Base-by-base conservation (phyloP, 495 filamentous ascomycete genomes). In the Pyrenopolyporus hunteri region DNA sequence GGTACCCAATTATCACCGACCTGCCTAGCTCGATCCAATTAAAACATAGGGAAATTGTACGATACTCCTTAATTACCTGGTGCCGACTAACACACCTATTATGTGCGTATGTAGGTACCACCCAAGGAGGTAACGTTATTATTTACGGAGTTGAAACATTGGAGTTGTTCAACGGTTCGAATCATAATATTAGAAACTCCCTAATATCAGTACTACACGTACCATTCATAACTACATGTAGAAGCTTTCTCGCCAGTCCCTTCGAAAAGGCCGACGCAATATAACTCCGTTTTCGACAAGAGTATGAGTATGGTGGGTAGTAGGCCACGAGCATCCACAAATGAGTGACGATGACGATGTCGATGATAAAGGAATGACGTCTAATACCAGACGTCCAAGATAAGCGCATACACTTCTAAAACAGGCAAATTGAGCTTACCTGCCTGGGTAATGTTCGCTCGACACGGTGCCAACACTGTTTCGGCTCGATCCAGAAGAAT, bases 331-430 rank as follows among this genome's bases (percentile, higher is more conserved):
- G 37, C 32, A 13, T 44, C 33, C 10, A 37, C 37, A 20, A 49
- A 28, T 25, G 29, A 44, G 47, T 44, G 56, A 52, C 2, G 35
- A 40, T 35, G 17, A 40, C 52, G 40, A 47, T 50, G 32, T 14
- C 16, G 28, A 56, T 56, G 59, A 56, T 54, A 42, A 61, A 26
- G 7, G 33, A 26, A 63, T 63, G 59, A 63, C 59, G 59, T 63
- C 45, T 29, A 28, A 19, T 6, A 19, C n/a, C n/a, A 11, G 31
- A 29, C 19, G 35, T 53, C 49, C 33, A 53, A 61, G 47, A 56
- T 55, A 56, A 22, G 52, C n/a, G 47, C 2, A 16, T 28, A 35
- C 13, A n/a, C n/a, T n/a, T 56, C 52, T 37, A 56, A 56, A 54
- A 42, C 33, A 26, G 37, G 28, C 29, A 50, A 10, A 25, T 48